A percentile compares a stretch with the other conserved stretches of the same genome.
Conservation (phyloP, 139 green algal genomes). For the Closterium sp. region DNA sequence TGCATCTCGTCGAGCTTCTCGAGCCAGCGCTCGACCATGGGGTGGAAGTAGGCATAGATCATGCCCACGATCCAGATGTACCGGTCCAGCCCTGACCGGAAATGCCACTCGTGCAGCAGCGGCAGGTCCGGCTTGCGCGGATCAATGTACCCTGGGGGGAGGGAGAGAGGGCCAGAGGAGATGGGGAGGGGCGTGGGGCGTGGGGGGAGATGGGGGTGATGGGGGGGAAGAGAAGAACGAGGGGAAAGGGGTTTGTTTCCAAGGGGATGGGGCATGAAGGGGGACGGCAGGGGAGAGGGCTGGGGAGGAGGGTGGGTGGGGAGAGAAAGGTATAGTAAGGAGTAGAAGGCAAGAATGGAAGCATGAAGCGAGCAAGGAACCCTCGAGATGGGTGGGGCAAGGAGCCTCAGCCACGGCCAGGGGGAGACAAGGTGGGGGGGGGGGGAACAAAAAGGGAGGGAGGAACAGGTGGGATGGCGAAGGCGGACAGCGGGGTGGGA, state of each 20-base stretch:
- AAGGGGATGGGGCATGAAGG: background rate
- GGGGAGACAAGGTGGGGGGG: too few species aligned
- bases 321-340: too few species aligned
- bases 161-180: background rate
- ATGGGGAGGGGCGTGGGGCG: too few species aligned
- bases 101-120: conserved; percentile 81
- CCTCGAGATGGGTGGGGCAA: too few species aligned
- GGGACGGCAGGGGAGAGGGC: background rate
- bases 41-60: conserved; percentile 85
- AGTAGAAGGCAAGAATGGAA: too few species aligned
- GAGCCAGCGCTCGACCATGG: conserved; percentile 43
- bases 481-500: too few species aligned
- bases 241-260: too few species aligned
- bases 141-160: conserved; percentile 75
- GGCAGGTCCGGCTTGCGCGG: conserved; percentile 72
- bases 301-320: background rate
- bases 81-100: conserved; percentile 86
- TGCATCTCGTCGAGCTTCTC: conserved; percentile 51
- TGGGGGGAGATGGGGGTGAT: background rate
- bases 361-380: too few species aligned
- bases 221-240: too few species aligned
- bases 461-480: too few species aligned
- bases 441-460: too few species aligned
- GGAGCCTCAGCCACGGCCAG: too few species aligned
- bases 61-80: conserved; percentile 98